phyloP scores from a whole-genome alignment of 129 eudicot genomes.

The Cynara cardunculus region DNA sequence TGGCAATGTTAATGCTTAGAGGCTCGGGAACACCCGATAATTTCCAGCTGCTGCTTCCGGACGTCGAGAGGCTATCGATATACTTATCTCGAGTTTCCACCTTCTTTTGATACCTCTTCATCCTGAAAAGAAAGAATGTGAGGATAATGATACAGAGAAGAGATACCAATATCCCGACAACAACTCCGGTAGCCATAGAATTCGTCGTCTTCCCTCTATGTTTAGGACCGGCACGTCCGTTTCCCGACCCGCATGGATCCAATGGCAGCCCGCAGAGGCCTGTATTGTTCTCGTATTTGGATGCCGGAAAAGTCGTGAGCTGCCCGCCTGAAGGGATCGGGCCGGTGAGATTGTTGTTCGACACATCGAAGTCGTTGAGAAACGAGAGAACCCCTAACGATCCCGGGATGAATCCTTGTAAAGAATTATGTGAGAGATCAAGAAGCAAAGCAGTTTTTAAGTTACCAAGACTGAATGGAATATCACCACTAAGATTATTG shows the following conservation, averaged over 20 bases:
- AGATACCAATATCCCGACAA: slow-evolving; percentile 59
- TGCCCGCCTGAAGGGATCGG: slow-evolving; percentile 78
- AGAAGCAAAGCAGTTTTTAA: slow-evolving; percentile 60
- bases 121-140: slow-evolving; percentile 49
- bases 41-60: slow-evolving; percentile 91
- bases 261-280: slow-evolving; percentile 87
- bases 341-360: slow-evolving; percentile 74
- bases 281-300: slow-evolving; percentile 68
- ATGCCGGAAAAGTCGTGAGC: slow-evolving; percentile 75
- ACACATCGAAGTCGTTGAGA: slow-evolving; percentile 81
- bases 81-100: slow-evolving; percentile 63
- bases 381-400: slow-evolving; percentile 76
- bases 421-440: slow-evolving; percentile 64
- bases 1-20: slow-evolving; percentile 76
- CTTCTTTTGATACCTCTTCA: slow-evolving; percentile 41
- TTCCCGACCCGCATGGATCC: slow-evolving; percentile 55
- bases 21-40: slow-evolving; percentile 91
- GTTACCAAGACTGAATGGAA: slow-evolving; percentile 70
- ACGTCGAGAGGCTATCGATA: slow-evolving; percentile 85
- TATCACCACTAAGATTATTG: slow-evolving; percentile 59
- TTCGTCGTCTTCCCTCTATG: slow-evolving; percentile 25
- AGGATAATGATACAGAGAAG: slow-evolving; percentile 47
- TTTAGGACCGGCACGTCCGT: slow-evolving; percentile 10
- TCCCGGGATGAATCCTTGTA: slow-evolving; percentile 69
- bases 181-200: slow-evolving; percentile 55